Percentiles rank a stretch among this genome's conserved stretches.
Conservation (phyloP, 2,329 filamentous ascomycete genomes). For the Tolypocladium tropicale region DNA sequence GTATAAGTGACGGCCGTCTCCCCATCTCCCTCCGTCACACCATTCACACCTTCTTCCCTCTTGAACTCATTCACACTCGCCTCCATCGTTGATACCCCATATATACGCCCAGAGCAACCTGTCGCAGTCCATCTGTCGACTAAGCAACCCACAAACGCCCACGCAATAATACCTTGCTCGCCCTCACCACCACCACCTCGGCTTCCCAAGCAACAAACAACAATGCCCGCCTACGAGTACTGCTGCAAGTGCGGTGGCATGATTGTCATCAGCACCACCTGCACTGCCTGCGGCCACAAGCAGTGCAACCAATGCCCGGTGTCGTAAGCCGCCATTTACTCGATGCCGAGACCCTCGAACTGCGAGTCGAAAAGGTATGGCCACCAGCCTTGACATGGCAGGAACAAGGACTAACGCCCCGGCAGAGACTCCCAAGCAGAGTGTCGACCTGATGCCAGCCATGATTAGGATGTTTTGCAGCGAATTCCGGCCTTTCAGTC, state of each 20-base stretch:
- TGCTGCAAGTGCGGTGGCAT: conserved; percentile 46
- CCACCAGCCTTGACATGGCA: background rate
- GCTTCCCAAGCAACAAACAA: conserved; percentile 6
- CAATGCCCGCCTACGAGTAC: conserved; percentile 37
- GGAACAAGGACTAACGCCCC: background rate
- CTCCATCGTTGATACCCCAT: background rate
- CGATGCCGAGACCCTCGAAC: background rate
- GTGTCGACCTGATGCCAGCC: background rate
- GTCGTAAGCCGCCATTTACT: conserved; percentile 13
- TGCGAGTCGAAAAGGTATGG: background rate
- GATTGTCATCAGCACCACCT: conserved; percentile 46
- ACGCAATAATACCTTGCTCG: background rate
- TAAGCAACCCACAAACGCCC: background rate
- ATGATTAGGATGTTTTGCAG: background rate
- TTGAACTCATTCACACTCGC: background rate
- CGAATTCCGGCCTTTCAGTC: background rate
- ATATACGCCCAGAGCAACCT: background rate
- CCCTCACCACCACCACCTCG: background rate
- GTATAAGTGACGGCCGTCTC: background rate
- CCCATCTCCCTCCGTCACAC: background rate
- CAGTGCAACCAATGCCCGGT: conserved; percentile 36
- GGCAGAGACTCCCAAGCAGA: background rate
- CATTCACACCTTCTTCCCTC: background rate
- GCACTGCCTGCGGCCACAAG: conserved; percentile 38
- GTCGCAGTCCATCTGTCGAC: background rate